Base-by-base conservation (phyloP, 2,329 filamentous ascomycete genomes). In the Pezicula radicicola region DNA sequence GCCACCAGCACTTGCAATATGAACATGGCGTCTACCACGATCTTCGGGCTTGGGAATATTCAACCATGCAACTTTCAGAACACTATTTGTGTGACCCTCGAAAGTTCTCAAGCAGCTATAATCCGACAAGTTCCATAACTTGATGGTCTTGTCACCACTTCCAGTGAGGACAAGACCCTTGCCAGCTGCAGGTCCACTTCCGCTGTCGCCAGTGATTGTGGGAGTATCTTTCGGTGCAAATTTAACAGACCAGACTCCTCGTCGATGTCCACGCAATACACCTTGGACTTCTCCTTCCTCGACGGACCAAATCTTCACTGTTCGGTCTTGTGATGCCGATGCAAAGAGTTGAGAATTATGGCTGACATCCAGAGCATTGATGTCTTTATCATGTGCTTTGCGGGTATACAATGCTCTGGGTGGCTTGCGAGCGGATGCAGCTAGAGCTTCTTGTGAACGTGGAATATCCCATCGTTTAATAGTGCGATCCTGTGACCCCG, bases 301-400 rank as follows among this genome's bases (percentile, higher is more conserved):
- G 6, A 87, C 79, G 7, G 92, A 94, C 88, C 93, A 99, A 53
- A 99, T 94, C 73, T 97, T 99, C 60, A 97, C 91, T 0, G 91
- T 95, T 60, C 91, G 89, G 68, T 99, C 94, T 71, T 99, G 94
- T 5, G 93, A 97, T 28, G 94, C 93, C 1, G 94, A 97, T 3
- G 93, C 95, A 65, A 99, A 97, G 1, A 97, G 72, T n/a, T 85
- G 82, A 4, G 83, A 83, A 1, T 81, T 78, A 19, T 84, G 80
- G 57, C 91, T 89, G 10, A 94, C 79, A 58, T 95, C 91, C 47
- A 99, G 81, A 2, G 94, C 91, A 63, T 99, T 99, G 71, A 99
- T 99, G 60, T 99, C 94, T 68, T 99, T 99, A 66, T 99, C 94
- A 70, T 99, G 94, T 1, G 94, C 94, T 70, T 97, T 96, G 51